Base-by-base conservation (phyloP, 2,329 filamentous ascomycete species). In the Zasmidium citrigriseum region DNA sequence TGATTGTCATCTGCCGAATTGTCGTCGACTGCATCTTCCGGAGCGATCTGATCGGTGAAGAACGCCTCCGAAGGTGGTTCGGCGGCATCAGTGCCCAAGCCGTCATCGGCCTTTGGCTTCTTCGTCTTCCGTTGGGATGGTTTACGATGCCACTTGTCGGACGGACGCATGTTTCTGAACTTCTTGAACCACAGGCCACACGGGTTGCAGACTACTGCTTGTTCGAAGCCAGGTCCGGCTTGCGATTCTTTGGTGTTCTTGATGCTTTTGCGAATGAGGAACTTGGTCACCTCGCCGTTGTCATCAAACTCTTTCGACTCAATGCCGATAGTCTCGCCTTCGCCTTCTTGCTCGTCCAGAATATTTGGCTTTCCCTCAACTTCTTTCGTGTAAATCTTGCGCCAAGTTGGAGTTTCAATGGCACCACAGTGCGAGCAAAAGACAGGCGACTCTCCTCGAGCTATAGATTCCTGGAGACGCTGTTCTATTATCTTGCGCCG, bases 121-220 rank as follows among this genome's bases (percentile, higher is more conserved):
- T 68, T 71, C 46, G 61, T 64, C 34, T 66, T 67, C 45, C 69
- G 55, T 9, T 57, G 60, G 4, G 45, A 56, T n/a, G 62, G 58
- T 57, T 68, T 70, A 27, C 65, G 61, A 64, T 89, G 88, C 93
- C 93, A 99, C 64, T 88, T 87, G 60, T 93, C 86, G 54, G 86
- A 80, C 2, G 95, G 95, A 9, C 95, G 87, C 79, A 96, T 95
- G 22, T 79, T 83, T 70, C 90, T 91, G 75, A 89, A 91, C 70
- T 97, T 98, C 60, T 88, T 87, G 67, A 99, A 87, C 91, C 92
- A 99, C 45, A 99, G 86, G 18, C 95, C 95, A 72, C 95, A 99
- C 58, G 93, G 92, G 73, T 99, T 99, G 80, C 95, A 99, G 38
- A 98, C 83, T 24, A 90, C 82, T 56, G 90, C 83, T 67, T 90